These are phyloP conservation scores for Cystobasidium slooffiae DNA, from an alignment of 1,284 basidiomycete genomes.

Conservation along the genomic window DNA sequence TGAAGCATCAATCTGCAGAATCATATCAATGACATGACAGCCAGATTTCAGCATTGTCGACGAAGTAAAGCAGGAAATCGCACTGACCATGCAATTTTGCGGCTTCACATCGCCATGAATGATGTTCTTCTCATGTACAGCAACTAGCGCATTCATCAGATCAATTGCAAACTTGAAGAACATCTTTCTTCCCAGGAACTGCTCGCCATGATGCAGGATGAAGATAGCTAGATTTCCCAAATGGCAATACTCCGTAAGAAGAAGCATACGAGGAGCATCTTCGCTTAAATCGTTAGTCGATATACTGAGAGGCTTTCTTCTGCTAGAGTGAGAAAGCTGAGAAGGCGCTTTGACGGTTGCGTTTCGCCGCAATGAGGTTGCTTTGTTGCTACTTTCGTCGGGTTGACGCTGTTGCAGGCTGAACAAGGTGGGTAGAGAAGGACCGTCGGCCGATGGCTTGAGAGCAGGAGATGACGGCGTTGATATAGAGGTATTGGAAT, in stretches of 20 bases:
- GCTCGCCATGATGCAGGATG: constrained; percentile 13
- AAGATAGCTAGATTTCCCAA: constrained; percentile 39
- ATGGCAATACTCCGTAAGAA: constrained; percentile 31
- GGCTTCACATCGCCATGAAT: constrained; percentile 98
- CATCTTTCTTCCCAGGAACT: constrained; percentile 10
- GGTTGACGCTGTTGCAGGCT: constrained; percentile 14
- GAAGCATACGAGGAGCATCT: constrained; percentile 14
- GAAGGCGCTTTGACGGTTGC: constrained; percentile 24
- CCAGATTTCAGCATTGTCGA: background rate
- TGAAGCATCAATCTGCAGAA: constrained; percentile 46
- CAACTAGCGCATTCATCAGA: constrained; percentile 64
- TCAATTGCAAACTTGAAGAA: constrained; percentile 41
- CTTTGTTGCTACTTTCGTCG: background rate
- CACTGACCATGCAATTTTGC: constrained; percentile 91
- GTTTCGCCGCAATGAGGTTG: constrained; percentile 17
- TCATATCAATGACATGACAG: background rate
- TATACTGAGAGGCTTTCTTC: background rate
- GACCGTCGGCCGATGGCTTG: background rate
- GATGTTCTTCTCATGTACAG: constrained; percentile 94
- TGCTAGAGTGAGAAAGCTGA: background rate
- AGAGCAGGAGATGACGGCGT: constrained; percentile 12
- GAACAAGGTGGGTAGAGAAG: background rate
- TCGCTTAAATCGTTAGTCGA: background rate
- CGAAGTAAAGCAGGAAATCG: background rate
- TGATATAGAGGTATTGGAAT: constrained; percentile 29